Conservation (phyloP, 2,329 filamentous ascomycete species). For the Peltaster fructicola region DNA sequence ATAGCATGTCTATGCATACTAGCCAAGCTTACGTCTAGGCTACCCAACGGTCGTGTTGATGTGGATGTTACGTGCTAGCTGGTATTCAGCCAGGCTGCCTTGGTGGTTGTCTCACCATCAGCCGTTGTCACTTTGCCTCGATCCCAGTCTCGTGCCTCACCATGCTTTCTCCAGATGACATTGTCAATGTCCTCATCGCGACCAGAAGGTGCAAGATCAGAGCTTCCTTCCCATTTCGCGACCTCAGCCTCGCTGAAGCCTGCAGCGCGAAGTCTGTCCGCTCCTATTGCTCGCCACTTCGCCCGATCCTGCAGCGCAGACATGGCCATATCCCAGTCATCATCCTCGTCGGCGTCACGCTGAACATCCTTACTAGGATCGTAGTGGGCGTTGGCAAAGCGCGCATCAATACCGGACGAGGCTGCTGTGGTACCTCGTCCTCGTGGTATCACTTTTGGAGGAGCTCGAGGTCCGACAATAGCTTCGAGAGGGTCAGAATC, state of each 20-base stretch:
- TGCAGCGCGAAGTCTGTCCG: slow-evolving; percentile 55
- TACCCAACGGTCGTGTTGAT: slow-evolving; percentile 48
- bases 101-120: slow-evolving; percentile 32
- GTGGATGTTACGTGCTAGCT: slow-evolving; percentile 32
- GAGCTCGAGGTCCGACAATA: slow-evolving; percentile 51
- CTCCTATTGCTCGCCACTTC: slow-evolving; percentile 57
- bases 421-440: slow-evolving; percentile 46
- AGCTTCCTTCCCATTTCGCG: slow-evolving; percentile 48
- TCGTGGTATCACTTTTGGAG: slow-evolving; percentile 30
- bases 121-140: slow-evolving; percentile 44
- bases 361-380: slow-evolving; percentile 41
- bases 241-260: slow-evolving; percentile 66
- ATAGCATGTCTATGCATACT: no score
- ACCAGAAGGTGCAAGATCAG: no score
- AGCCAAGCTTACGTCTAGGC: no score
- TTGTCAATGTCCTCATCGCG: slow-evolving; percentile 41
- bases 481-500: slow-evolving; percentile 57
- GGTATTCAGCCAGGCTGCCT: slow-evolving; percentile 28
- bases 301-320: slow-evolving; percentile 67
- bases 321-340: slow-evolving; percentile 64
- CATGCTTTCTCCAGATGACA: slow-evolving; percentile 18
- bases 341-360: slow-evolving; percentile 24
- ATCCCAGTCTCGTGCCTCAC: slow-evolving; percentile 49
- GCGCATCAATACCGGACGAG: slow-evolving; percentile 55
- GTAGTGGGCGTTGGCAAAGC: slow-evolving; percentile 49